Conservation (phyloP, 83 land plant species). For the Picea mariana region DNA sequence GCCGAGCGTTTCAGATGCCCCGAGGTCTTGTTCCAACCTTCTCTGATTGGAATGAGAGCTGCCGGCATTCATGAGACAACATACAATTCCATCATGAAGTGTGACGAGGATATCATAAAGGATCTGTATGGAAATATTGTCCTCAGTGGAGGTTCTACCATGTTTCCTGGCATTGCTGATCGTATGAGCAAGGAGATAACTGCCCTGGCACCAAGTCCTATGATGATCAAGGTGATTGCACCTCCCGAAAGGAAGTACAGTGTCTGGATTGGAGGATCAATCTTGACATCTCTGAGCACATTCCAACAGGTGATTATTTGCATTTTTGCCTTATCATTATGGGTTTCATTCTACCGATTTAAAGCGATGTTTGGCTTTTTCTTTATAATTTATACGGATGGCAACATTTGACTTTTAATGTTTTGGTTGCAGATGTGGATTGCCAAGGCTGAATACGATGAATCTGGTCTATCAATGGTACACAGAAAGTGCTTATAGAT, state of each 20-base stretch:
- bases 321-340: no score
- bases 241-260: slow-evolving; percentile 80
- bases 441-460: slow-evolving; percentile 24
- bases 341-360: no score
- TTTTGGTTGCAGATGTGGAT: slow-evolving; percentile 30
- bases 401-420: background rate
- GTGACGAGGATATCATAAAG: slow-evolving; percentile 32
- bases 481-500: slow-evolving; percentile 27
- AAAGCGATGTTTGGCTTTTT: no score
- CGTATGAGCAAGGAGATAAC: slow-evolving; percentile 76
- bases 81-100: slow-evolving; percentile 17
- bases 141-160: slow-evolving; percentile 70
- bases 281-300: slow-evolving; percentile 39
- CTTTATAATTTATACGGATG: background rate
- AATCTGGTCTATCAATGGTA: slow-evolving; percentile 24
- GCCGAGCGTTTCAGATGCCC: slow-evolving; percentile 2
- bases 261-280: slow-evolving; percentile 44
- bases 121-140: slow-evolving; percentile 25
- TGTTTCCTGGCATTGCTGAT: slow-evolving; percentile 72
- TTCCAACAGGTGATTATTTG: slow-evolving; percentile 45
- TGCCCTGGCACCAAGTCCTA: slow-evolving; percentile 62
- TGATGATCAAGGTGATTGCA: slow-evolving; percentile 75
- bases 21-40: slow-evolving; percentile 9
- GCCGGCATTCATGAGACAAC: slow-evolving; percentile 25
- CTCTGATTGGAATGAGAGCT: slow-evolving; percentile 17